phyloP scores from a whole-genome alignment of 495 filamentous ascomycete species.

The Cercophora samala region DNA sequence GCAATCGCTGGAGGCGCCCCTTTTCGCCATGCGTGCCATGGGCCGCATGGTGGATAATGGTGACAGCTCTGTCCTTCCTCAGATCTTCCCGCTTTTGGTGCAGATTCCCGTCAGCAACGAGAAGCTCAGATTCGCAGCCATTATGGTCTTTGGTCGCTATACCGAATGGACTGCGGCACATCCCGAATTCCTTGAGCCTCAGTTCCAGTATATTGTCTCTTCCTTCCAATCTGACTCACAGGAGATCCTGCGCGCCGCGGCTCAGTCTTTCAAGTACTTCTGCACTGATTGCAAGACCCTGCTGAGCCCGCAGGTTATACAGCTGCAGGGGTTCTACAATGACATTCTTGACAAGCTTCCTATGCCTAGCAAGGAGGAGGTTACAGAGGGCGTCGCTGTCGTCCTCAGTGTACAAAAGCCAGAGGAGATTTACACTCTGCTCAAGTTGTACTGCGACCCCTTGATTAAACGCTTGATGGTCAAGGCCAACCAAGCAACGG shows the following conservation, averaged over 20 bases:
- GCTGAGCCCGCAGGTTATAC: constrained; percentile 70
- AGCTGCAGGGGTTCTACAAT: constrained; percentile 89
- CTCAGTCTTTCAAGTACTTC: constrained; percentile 93
- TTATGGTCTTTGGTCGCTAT: constrained; percentile 94
- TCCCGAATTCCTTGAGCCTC: constrained; percentile 82
- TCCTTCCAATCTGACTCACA: constrained; percentile 81
- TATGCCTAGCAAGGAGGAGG: constrained; percentile 82
- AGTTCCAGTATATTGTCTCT: constrained; percentile 90
- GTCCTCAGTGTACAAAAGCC: constrained; percentile 84
- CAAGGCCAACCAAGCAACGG: constrained; percentile 78
- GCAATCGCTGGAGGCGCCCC: constrained; percentile 91
- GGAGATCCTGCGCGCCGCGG: constrained; percentile 86
- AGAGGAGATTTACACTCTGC: constrained; percentile 71
- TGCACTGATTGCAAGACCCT: constrained; percentile 89
- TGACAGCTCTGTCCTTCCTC: constrained; percentile 78
- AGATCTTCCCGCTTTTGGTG: constrained; percentile 86
- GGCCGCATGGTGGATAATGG: constrained; percentile 91
- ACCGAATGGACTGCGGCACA: constrained; percentile 97
- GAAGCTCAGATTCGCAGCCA: constrained; percentile 92
- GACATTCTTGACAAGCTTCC: constrained; percentile 81
- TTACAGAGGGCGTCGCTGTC: constrained; percentile 89
- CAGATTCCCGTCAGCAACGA: constrained; percentile 95
- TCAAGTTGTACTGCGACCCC: constrained; percentile 93
- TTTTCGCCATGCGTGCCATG: constrained; percentile 96
- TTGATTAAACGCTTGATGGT: constrained; percentile 80